phyloP scores from a whole-genome alignment of 164 flowering plant genomes.

The Liriodendron chinense region DNA sequence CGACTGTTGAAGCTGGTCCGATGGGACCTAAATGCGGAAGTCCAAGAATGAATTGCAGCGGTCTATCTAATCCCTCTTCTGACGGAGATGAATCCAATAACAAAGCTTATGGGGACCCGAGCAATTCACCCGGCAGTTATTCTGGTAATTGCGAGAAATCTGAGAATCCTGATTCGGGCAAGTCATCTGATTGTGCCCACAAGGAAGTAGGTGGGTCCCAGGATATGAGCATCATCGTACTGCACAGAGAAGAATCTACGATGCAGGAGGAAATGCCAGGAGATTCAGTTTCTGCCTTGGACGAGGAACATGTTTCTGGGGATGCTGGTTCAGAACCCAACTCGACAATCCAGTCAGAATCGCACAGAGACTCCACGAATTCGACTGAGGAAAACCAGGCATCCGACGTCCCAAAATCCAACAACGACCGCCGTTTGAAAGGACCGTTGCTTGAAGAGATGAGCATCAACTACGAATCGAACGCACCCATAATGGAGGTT shows the following conservation, averaged over 20 bases:
- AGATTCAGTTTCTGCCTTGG: conserved; percentile 35
- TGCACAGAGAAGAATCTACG: not conserved
- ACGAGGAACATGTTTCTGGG: conserved; percentile 32
- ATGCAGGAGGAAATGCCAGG: conserved; percentile 30
- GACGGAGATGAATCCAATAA: conserved; percentile 75
- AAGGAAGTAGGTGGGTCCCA: conserved; percentile 4
- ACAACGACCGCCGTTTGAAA: conserved; percentile 26
- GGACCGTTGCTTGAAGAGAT: conserved; percentile 31
- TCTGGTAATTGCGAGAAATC: conserved; percentile 16
- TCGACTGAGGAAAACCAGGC: conserved; percentile 14
- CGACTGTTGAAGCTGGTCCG: conserved; percentile 22
- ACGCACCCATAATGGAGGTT: conserved; percentile 32
- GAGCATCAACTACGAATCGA: conserved; percentile 42
- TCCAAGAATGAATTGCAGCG: conserved; percentile 70
- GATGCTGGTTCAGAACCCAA: conserved; percentile 18
- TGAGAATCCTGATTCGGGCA: conserved; percentile 19
- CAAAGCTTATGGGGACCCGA: not conserved
- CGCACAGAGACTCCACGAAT: conserved; percentile 18
- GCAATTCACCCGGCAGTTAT: conserved; percentile 24
- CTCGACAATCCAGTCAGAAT: conserved; percentile 7
- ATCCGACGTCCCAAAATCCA: conserved; percentile 30
- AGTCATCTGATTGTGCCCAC: conserved; percentile 17
- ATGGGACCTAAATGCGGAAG: conserved; percentile 23
- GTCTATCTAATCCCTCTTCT: conserved; percentile 89
- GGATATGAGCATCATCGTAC: conserved; percentile 3